Evolutionary conservation across 768 basidiomycete species (phyloP), one percentile per base, ranked within the genome.

Genomic region (Tulasnella sp.): DNA sequence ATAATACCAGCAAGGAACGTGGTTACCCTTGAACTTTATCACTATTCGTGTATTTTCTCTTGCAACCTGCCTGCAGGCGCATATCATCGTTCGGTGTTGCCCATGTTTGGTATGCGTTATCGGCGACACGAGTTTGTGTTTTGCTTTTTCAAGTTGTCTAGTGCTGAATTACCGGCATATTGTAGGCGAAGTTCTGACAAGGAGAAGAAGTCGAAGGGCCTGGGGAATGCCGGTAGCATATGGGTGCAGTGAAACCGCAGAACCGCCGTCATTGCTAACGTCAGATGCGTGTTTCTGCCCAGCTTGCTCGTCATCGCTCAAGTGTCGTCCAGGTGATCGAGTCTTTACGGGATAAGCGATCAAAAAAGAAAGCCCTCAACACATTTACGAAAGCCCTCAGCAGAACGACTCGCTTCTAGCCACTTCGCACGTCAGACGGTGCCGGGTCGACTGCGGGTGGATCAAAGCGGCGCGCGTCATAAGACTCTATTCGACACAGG

Each of bases 1-100:
- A 31, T 18, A 24, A 50, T 8, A n/a, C 54, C 28, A 31, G 16
- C 31, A 34, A 69, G 64, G 64, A 69, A 69, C 64, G 64, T 69
- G 64, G 64, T 14, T 69, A 69, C 64, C 64, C 64, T 69, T 69
- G 64, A 69, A 69, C 64, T 69, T 69, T 69, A 69, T 69, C 64
- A 69, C 64, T 69, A 69, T 69, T 69, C 64, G 64, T 37, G 34
- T 69, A 69, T 34, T 69, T 37, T 37, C 18, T 28, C n/a, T 34
- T n/a, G 34, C 28, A 69, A 69, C 64, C 64, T 69, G 31, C 64
- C 24, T 69, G 64, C 54, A 54, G 24, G 54, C 54, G 22, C 54
- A 24, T 4, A 4, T 22, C 16, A 7, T n/a, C 54, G 0, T n/a
- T 54, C 54, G 54, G 22, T n/a, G 54, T n/a, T 46, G 46, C 18